These are phyloP conservation scores for Dictyophora rubrovolvata DNA, from an alignment of 768 basidiomycete species.

Conservation along the genomic window DNA sequence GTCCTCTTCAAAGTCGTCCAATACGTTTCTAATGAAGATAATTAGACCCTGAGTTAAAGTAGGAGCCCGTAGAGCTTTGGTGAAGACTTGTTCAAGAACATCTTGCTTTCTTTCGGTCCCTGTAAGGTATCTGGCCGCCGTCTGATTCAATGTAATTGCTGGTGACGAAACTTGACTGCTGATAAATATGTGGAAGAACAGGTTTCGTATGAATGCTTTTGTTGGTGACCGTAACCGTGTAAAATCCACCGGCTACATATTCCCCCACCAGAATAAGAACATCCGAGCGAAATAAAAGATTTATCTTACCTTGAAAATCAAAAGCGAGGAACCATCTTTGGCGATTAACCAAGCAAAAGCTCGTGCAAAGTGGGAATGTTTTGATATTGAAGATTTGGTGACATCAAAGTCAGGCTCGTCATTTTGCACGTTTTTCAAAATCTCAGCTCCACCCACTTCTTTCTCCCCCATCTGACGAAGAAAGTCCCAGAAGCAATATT, in stretches of 20 bases:
- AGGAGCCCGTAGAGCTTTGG: conserved; percentile 58
- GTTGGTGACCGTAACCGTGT: conserved; percentile 56
- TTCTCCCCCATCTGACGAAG: conserved; percentile 82
- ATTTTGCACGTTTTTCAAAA: conserved; percentile 51
- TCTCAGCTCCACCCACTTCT: conserved; percentile 67
- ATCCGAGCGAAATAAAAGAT: not conserved
- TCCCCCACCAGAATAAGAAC: not conserved
- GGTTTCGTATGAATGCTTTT: conserved; percentile 53
- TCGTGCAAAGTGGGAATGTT: conserved; percentile 64
- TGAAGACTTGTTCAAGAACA: conserved; percentile 66
- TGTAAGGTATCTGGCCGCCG: conserved; percentile 20
- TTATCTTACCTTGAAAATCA: conserved; percentile 67
- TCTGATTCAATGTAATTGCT: conserved; percentile 27
- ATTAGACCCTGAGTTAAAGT: conserved; percentile 64
- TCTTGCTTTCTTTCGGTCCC: conserved; percentile 41
- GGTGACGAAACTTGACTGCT: conserved; percentile 70
- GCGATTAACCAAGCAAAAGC: conserved; percentile 92
- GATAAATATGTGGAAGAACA: conserved; percentile 62
- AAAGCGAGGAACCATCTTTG: conserved; percentile 64
- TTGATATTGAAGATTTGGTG: conserved; percentile 45
- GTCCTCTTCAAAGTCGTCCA: conserved; percentile 26
- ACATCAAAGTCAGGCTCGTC: conserved; percentile 34
- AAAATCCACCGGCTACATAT: conserved; percentile 76
- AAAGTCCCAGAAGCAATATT: conserved; percentile 96
- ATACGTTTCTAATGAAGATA: conserved; percentile 51